phyloP scores from a whole-genome alignment of 495 filamentous ascomycete genomes.

The Apiosordaria backusii region DNA sequence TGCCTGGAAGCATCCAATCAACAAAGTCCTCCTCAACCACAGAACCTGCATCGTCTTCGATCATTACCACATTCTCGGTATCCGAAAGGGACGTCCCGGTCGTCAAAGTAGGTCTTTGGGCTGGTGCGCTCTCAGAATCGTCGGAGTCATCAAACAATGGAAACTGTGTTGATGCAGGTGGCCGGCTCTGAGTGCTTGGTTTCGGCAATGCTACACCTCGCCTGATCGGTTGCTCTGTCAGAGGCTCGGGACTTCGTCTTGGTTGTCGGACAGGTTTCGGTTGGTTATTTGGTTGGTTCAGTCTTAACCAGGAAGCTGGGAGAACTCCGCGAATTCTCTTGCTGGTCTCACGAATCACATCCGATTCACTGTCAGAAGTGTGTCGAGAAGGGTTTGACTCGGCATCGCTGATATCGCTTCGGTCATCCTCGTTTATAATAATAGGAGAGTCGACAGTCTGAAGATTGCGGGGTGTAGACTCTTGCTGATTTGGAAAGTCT shows the following conservation, averaged over 20 bases:
- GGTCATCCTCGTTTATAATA: conserved; percentile 19
- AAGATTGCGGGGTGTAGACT: neutral
- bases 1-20: conserved; percentile 50
- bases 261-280: conserved; percentile 26
- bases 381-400: conserved; percentile 13
- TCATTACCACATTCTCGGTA: neutral
- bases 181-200: conserved; percentile 23
- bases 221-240: conserved; percentile 35
- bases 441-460: conserved; percentile 7
- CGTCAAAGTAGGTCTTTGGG: neutral
- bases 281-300: conserved; percentile 53
- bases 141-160: conserved; percentile 51
- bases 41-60: conserved; percentile 38
- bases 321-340: conserved; percentile 75
- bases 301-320: conserved; percentile 83
- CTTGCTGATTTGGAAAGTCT: neutral
- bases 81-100: neutral
- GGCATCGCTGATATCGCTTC: conserved; percentile 16
- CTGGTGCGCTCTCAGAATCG: conserved; percentile 25
- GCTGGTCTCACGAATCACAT: conserved; percentile 41
- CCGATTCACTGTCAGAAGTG: conserved; percentile 41
- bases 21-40: conserved; percentile 52
- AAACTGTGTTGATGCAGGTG: conserved; percentile 23
- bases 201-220: conserved; percentile 55
- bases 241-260: conserved; percentile 39